Evolutionary conservation across 1,284 basidiomycete species (phyloP), one percentile per base, ranked within the genome.

Genomic region (Mycena sp.): DNA sequence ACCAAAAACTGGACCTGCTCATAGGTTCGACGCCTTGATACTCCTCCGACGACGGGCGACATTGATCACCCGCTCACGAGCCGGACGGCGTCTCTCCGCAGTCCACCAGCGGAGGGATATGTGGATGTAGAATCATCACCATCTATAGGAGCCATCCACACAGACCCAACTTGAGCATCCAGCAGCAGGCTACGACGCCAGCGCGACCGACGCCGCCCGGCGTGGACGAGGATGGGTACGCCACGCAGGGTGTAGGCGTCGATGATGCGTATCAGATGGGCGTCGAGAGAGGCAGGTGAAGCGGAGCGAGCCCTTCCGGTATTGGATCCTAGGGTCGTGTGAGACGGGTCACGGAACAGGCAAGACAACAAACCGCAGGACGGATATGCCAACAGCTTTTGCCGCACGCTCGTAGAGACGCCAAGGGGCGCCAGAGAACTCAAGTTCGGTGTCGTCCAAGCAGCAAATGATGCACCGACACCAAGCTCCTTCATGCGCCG

Each of bases 201-300:
- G 97, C 97, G 26, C 97, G 87, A 1, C 97, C 97, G 5, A 99
- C 93, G 6, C 97, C 97, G 35, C 96, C 97, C 97, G 87, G 75
- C 97, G 71, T 99, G 97, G 6, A 93, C 93, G 6, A 98, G 85
- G 3, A 97, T 86, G 32, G 89, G 84, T 2, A 85, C 75, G 1
- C 96, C 95, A 7, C 80, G 81, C 9, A 96, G 79, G 0, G 95
- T 94, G 72, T 96, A 98, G 6, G 78, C 77, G 17, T 85, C 75
- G 45, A 96, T 90, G 58, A 98, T 79, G 41, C 83, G 78, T 9
- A 84, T 82, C n/a, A 99, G 81, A 63, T 93, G 85, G 0, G 76
- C 79, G 72, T 98, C 92, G 50, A 97, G 85, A 29, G 77, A 76
- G 14, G 78, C 76, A 7, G 91, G 82, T 12, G 88, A 86, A 2